A percentile compares a stretch with the other conserved stretches of the same genome.
phyloP scores from a whole-genome alignment of 1,284 basidiomycete species.

The Serendipita sp. region DNA sequence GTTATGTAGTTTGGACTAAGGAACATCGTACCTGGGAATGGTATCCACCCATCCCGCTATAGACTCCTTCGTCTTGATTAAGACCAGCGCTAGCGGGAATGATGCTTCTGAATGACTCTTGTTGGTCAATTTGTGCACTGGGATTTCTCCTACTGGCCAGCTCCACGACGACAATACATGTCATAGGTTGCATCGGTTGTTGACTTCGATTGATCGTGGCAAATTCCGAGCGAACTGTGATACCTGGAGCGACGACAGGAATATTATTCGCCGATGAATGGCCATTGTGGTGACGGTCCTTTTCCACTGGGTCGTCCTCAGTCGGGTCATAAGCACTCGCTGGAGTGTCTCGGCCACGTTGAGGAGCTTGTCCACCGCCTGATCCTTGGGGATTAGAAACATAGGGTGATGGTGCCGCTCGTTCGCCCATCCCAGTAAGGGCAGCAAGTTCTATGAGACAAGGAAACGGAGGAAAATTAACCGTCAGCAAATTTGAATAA shows the following conservation, averaged over 20 bases:
- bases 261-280: slow-evolving; percentile 19
- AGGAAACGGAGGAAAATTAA: neutral
- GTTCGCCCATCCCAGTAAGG: slow-evolving; percentile 72
- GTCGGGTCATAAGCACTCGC: slow-evolving; percentile 40
- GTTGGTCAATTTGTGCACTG: neutral
- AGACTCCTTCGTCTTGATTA: neutral
- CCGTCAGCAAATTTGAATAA: neutral
- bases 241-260: slow-evolving; percentile 73
- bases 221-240: slow-evolving; percentile 82
- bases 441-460: slow-evolving; percentile 59
- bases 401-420: slow-evolving; percentile 36
- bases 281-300: slow-evolving; percentile 22
- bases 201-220: slow-evolving; percentile 57
- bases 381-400: slow-evolving; percentile 27
- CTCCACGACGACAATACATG: slow-evolving; percentile 82
- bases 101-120: neutral
- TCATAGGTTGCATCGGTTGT: slow-evolving; percentile 66
- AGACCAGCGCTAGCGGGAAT: slow-evolving; percentile 36
- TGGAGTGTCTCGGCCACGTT: slow-evolving; percentile 7
- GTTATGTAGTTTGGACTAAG: neutral
- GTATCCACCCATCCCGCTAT: neutral
- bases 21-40: neutral
- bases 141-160: slow-evolving; percentile 55
- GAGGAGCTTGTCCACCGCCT: neutral
- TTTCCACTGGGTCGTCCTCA: slow-evolving; percentile 68